phyloP scores from a whole-genome alignment of 2,329 filamentous ascomycete species.

The Cyclaneusma minus region DNA sequence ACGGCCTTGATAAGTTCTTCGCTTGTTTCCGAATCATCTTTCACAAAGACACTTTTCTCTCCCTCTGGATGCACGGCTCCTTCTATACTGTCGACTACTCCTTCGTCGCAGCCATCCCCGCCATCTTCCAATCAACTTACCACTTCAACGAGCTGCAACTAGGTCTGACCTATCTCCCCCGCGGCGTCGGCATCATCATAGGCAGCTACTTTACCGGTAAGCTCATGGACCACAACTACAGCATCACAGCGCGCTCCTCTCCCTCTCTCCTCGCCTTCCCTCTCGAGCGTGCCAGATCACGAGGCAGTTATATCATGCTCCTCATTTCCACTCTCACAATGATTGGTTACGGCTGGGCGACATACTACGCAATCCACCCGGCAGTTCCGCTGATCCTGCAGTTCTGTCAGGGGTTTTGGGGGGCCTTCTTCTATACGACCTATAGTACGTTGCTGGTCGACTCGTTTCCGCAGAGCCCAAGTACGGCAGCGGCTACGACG shows the following conservation, averaged over 20 bases:
- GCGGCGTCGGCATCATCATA: slow-evolving; percentile 24
- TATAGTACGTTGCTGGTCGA: slow-evolving; percentile 12
- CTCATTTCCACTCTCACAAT: slow-evolving; percentile 6
- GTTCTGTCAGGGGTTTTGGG: slow-evolving; percentile 4
- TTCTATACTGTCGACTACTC: slow-evolving; percentile 32
- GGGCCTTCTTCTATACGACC: slow-evolving; percentile 7
- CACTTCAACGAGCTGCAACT: slow-evolving; percentile 20
- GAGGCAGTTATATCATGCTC: slow-evolving; percentile 6
- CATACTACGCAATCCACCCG: slow-evolving; percentile 6
- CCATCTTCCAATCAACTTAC: slow-evolving; percentile 30
- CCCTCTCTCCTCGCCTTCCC: slow-evolving; percentile 12
- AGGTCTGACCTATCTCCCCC: slow-evolving; percentile 11
- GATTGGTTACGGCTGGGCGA: slow-evolving; percentile 15
- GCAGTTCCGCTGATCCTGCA: slow-evolving; percentile 11
- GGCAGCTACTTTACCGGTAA: slow-evolving; percentile 5
- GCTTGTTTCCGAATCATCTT: slow-evolving; percentile 20
- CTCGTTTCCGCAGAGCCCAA: slow-evolving; percentile 8
- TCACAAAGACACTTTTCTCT: slow-evolving; percentile 20
- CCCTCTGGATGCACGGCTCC: slow-evolving; percentile 22
- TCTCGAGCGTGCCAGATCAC: slow-evolving; percentile 14
- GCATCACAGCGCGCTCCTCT: slow-evolving; percentile 4
- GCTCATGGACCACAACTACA: slow-evolving; percentile 6
- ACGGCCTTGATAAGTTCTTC: slow-evolving; percentile 22
- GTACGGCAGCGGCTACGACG: slow-evolving; percentile 8
- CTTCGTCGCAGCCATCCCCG: slow-evolving; percentile 27